Evolutionary conservation across 1,284 basidiomycete species (phyloP).

Genomic region (Omphalotus olearius): DNA sequence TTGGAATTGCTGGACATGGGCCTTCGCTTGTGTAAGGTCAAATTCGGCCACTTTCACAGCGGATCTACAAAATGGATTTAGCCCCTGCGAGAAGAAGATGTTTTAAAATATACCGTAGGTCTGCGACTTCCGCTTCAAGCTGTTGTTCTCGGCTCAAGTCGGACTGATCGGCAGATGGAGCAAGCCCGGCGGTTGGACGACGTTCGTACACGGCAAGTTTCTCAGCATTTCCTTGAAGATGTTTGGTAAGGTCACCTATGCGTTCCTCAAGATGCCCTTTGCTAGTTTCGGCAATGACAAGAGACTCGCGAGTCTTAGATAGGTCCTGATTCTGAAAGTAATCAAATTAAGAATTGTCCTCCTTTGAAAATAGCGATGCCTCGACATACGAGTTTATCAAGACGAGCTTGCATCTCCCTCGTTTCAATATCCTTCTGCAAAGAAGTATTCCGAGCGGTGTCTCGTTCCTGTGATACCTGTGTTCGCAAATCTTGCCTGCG

Average conservation of each 20-base stretch:
- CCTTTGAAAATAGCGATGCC: not conserved
- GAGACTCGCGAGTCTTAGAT: slow-evolving; percentile 66
- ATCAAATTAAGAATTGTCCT: not conserved
- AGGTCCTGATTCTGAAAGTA: slow-evolving; percentile 54
- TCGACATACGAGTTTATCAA: slow-evolving; percentile 69
- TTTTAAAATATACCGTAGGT: slow-evolving; percentile 56
- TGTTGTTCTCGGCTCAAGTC: slow-evolving; percentile 69
- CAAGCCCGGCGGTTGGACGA: slow-evolving; percentile 36
- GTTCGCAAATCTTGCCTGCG: slow-evolving; percentile 69
- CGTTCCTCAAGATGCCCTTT: slow-evolving; percentile 79
- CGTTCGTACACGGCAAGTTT: slow-evolving; percentile 87
- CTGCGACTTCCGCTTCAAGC: slow-evolving; percentile 81
- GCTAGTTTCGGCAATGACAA: slow-evolving; percentile 76
- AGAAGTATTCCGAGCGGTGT: slow-evolving; percentile 65
- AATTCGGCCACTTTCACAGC: slow-evolving; percentile 72
- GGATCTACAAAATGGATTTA: slow-evolving; percentile 39
- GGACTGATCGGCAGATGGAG: slow-evolving; percentile 31
- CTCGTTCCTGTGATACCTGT: slow-evolving; percentile 79
- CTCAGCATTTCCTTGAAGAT: slow-evolving; percentile 75
- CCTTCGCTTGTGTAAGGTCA: slow-evolving; percentile 65
- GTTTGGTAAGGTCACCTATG: slow-evolving; percentile 65
- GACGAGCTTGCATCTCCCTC: slow-evolving; percentile 68
- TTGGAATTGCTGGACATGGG: slow-evolving; percentile 80
- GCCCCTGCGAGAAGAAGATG: not conserved
- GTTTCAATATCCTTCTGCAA: slow-evolving; percentile 80